phyloP scores from a whole-genome alignment of 176 grass and related monocot species.

The Pontederia crassipes region DNA sequence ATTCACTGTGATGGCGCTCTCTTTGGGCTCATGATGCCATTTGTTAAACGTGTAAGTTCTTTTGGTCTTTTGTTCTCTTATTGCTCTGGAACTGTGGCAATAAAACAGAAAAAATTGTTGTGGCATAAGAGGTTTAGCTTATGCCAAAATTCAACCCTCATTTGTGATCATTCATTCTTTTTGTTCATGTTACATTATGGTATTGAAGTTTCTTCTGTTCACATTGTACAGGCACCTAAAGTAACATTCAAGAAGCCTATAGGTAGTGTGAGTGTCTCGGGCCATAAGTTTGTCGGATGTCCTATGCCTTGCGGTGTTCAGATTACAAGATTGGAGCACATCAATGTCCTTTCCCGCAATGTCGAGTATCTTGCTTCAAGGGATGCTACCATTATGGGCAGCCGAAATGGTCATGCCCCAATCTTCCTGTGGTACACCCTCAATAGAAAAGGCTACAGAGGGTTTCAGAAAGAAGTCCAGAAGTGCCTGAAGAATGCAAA shows the following conservation, averaged over 20 bases:
- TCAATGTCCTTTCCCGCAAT: slow-evolving; percentile 62
- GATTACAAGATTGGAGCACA: slow-evolving; percentile 63
- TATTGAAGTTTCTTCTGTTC: slow-evolving; percentile 2
- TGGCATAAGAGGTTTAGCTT: background rate
- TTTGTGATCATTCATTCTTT: slow-evolving; percentile 3
- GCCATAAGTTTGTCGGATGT: slow-evolving; percentile 85
- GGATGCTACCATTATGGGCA: slow-evolving; percentile 57
- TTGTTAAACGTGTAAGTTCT: slow-evolving; percentile 60
- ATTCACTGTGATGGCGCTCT: slow-evolving; percentile 90
- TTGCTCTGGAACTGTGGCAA: no score
- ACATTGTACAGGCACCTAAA: slow-evolving; percentile 48
- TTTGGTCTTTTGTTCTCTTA: background rate
- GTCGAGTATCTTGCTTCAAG: slow-evolving; percentile 71
- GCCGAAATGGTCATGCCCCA: slow-evolving; percentile 54
- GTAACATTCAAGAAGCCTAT: slow-evolving; percentile 81
- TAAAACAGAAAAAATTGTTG: no score
- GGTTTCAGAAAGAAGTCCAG: slow-evolving; percentile 57
- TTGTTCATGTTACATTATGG: background rate
- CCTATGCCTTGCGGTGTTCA: slow-evolving; percentile 88
- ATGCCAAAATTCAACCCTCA: background rate
- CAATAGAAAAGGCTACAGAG: slow-evolving; percentile 40
- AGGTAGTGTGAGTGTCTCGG: slow-evolving; percentile 67
- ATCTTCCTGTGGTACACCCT: slow-evolving; percentile 61
- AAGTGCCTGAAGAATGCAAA: slow-evolving; percentile 55
- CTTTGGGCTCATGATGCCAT: slow-evolving; percentile 86